Percentiles rank a stretch among this genome's conserved stretches.
These are phyloP conservation scores for Acanthamoeba healyi DNA, from an alignment of 208 protist species.

Conservation along the genomic window DNA sequence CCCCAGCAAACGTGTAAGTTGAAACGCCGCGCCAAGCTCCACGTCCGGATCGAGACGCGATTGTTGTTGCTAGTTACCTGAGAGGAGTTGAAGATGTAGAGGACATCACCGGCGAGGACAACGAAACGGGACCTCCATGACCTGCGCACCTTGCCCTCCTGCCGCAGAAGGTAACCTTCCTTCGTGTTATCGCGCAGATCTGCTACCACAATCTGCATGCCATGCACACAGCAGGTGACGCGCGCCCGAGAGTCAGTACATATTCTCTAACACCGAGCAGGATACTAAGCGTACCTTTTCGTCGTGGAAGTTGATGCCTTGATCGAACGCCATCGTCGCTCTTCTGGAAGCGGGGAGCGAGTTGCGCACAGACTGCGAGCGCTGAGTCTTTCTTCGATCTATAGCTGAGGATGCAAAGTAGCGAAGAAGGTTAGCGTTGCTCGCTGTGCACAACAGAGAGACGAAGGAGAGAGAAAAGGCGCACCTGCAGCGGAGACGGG, in stretches of 20 bases:
- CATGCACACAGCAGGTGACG: not conserved
- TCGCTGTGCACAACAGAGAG: not conserved
- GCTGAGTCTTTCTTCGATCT: not conserved
- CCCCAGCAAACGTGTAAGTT: no score
- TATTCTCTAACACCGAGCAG: no score
- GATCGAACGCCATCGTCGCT: not conserved
- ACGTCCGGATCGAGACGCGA: not conserved
- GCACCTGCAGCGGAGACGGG: not conserved
- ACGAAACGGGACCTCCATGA: conserved; percentile 41
- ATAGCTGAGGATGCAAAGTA: not conserved
- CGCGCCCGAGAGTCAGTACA: not conserved
- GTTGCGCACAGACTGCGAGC: not conserved
- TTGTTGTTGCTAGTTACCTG: not conserved
- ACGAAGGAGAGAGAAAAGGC: not conserved
- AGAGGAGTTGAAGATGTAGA: conserved; percentile 37
- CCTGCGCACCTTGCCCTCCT: conserved; percentile 38
- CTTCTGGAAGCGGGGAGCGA: not conserved
- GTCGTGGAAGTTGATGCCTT: not conserved
- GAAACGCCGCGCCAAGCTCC: no score
- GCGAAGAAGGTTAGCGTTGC: no score
- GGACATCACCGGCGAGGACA: conserved; percentile 13
- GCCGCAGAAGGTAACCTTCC: conserved; percentile 37
- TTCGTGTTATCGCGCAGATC: not conserved
- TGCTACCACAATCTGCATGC: not conserved
- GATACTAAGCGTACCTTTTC: not conserved